Evolutionary conservation across 2,329 filamentous ascomycete genomes (phyloP).

Genomic region (Fusarium drepaniforme): DNA sequence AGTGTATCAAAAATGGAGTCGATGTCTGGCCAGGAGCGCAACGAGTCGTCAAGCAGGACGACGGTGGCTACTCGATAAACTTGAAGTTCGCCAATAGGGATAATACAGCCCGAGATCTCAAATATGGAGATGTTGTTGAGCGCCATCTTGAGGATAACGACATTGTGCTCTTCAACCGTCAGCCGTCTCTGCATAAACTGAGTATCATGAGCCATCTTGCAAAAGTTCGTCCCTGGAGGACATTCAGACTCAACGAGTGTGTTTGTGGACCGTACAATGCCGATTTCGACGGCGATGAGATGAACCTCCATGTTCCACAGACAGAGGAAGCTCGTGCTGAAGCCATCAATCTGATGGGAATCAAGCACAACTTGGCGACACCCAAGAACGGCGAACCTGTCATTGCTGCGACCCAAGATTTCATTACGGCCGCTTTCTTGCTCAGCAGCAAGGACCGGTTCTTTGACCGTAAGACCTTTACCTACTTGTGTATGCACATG

Average conservation of each 20-base stretch:
- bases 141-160: constrained; percentile 96
- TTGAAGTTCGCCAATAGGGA: constrained; percentile 81
- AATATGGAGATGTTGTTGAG: constrained; percentile 90
- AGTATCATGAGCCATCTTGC: constrained; percentile 97
- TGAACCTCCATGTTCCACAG: constrained; percentile 98
- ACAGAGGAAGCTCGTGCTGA: constrained; percentile 97
- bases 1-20: constrained; percentile 80
- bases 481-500: constrained; percentile 94
- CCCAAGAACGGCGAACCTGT: constrained; percentile 98
- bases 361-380: constrained; percentile 95
- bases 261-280: constrained; percentile 98
- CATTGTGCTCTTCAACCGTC: constrained; percentile 96
- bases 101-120: constrained; percentile 78
- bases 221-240: constrained; percentile 94
- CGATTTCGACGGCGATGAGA: constrained; percentile 98
- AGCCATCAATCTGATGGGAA: constrained; percentile 96
- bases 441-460: constrained; percentile 94
- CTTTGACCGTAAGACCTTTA: constrained; percentile 89
- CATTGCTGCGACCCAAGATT: constrained; percentile 99
- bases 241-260: constrained; percentile 97
- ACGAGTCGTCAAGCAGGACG: constrained; percentile 79
- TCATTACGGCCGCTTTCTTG: constrained; percentile 94
- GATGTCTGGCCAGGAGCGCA: constrained; percentile 91
- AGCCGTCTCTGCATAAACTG: constrained; percentile 97
- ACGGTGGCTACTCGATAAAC: constrained; percentile 76